A percentile compares a stretch with the other conserved stretches of the same genome.
Evolutionary conservation across 306 rosid genomes (phyloP).

Genomic region (Prunus fruticosa): DNA sequence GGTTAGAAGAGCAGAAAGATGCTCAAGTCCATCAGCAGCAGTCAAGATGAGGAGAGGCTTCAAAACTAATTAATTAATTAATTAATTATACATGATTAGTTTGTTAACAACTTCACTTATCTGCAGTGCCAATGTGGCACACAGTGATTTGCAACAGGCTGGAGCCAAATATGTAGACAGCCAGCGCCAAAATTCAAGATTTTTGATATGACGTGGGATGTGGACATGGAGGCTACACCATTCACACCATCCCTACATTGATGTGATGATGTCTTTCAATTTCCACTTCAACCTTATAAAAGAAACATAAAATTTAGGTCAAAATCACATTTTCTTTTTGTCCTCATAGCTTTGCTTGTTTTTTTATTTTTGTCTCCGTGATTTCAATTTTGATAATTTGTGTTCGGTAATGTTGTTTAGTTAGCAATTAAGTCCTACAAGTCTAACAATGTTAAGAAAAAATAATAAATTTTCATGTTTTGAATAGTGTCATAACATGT

Average conservation of each 20-base stretch:
- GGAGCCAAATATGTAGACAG: conserved; percentile 28
- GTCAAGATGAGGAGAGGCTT: neutral
- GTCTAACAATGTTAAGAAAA: no score
- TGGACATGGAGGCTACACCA: conserved; percentile 21
- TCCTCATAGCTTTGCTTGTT: no score
- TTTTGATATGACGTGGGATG: conserved; percentile 14
- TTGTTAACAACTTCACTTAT: neutral
- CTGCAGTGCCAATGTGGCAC: conserved; percentile 12
- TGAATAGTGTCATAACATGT: no score
- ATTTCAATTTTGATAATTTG: no score
- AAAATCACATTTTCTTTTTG: no score
- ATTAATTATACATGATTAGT: neutral
- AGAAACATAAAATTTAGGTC: no score
- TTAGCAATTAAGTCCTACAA: no score
- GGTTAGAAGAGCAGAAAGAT: neutral
- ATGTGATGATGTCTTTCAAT: neutral
- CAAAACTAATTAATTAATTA: neutral
- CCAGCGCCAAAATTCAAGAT: conserved; percentile 40
- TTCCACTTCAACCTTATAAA: neutral
- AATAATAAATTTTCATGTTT: no score
- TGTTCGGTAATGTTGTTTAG: no score
- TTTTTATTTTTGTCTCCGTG: no score
- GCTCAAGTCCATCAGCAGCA: neutral
- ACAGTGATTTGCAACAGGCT: neutral
- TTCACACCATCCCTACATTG: conserved; percentile 26